phyloP scores from a whole-genome alignment of 2,329 filamentous ascomycete genomes.

The Domatiomyces catenatus region DNA sequence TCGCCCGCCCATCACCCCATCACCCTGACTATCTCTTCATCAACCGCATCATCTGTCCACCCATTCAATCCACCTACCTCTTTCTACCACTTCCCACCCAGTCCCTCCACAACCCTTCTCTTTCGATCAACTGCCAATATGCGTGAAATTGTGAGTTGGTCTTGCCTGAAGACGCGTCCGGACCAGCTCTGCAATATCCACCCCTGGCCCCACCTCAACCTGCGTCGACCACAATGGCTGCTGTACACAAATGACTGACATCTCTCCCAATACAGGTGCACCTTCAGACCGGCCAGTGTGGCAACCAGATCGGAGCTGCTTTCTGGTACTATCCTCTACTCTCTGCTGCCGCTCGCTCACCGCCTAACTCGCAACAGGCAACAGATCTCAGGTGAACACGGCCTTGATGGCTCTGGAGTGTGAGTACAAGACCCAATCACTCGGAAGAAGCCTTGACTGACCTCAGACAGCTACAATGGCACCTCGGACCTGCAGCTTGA shows the following conservation, averaged over 20 bases:
- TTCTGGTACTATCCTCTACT: constrained; percentile 58
- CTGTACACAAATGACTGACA: constrained; percentile 38
- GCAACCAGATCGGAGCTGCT: constrained; percentile 99
- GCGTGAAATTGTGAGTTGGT: constrained; percentile 55
- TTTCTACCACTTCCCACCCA: constrained; percentile 1
- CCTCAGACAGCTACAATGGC: constrained; percentile 65
- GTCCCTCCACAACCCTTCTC: constrained; percentile 1
- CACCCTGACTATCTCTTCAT: constrained; percentile 2
- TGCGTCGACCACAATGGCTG: neutral
- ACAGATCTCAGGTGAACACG: constrained; percentile 78
- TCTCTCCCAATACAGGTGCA: constrained; percentile 59
- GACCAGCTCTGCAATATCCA: neutral
- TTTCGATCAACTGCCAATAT: constrained; percentile 36
- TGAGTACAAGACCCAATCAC: constrained; percentile 37
- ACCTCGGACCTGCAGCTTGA: constrained; percentile 97
- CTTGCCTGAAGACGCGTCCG: constrained; percentile 2
- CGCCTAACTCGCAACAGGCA: constrained; percentile 44
- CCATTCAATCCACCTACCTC: constrained; percentile 2
- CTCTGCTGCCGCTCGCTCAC: constrained; percentile 8
- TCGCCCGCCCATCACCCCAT: neutral
- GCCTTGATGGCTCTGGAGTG: constrained; percentile 93
- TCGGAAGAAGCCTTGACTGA: constrained; percentile 5
- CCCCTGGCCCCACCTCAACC: neutral
- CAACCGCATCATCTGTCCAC: constrained; percentile 5
- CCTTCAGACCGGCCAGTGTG: constrained; percentile 99